Percentiles rank a stretch among this genome's conserved stretches.
These are phyloP conservation scores for Syzygium oleosum DNA, from an alignment of 345 rosid genomes.

Conservation along the genomic window DNA sequence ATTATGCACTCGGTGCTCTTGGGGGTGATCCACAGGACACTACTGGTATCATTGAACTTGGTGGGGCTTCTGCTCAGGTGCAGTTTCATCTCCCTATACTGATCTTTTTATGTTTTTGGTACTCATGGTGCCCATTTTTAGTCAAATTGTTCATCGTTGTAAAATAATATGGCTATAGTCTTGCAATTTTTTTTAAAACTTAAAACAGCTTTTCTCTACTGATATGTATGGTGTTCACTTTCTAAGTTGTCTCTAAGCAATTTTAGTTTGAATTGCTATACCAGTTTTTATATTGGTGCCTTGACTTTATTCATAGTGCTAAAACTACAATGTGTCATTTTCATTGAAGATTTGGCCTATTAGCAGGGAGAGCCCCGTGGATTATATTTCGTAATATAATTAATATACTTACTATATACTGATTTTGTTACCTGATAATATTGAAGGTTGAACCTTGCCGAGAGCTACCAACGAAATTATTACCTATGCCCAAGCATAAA, in stretches of 20 bases:
- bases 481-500: background rate
- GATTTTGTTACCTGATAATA: background rate
- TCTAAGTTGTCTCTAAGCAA: background rate
- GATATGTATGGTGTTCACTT: background rate
- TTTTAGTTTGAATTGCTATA: background rate
- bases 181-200: background rate
- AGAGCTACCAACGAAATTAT: background rate
- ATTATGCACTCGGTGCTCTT: conserved; percentile 68
- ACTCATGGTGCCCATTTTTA: background rate
- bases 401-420: background rate
- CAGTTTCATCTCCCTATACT: background rate
- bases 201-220: background rate
- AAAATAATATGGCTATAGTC: background rate
- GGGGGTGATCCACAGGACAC: conserved; percentile 73
- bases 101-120: background rate
- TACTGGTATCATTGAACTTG: conserved; percentile 91
- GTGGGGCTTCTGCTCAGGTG: conserved; percentile 98
- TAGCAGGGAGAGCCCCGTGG: background rate
- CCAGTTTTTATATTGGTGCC: background rate
- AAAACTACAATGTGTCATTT: background rate
- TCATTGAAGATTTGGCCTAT: background rate
- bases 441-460: background rate
- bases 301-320: background rate
- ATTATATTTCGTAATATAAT: background rate
- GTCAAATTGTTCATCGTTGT: background rate